These are phyloP conservation scores for Prunus dulcis DNA, from an alignment of 306 rosid species.

Conservation along the genomic window DNA sequence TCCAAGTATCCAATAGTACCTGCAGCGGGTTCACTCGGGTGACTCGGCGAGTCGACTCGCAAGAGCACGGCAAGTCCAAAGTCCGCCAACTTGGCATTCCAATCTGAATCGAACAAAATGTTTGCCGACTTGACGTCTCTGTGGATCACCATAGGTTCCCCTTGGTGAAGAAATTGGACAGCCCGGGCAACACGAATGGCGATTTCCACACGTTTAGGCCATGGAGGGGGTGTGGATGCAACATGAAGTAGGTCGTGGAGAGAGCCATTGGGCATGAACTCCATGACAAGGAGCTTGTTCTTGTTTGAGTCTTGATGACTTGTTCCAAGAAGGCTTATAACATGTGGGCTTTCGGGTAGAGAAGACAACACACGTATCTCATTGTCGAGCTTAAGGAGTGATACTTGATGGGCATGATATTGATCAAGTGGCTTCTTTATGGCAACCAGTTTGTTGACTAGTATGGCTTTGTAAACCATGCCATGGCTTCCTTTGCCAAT, in stretches of 20 bases:
- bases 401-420: background rate
- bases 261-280: constrained; percentile 54
- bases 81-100: constrained; percentile 53
- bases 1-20: constrained; percentile 63
- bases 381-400: constrained; percentile 35
- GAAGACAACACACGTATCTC: constrained; percentile 33
- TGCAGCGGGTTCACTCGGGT: constrained; percentile 35
- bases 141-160: constrained; percentile 45
- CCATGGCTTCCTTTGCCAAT: constrained; percentile 72
- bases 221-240: constrained; percentile 15
- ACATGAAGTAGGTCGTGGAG: constrained; percentile 47
- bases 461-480: constrained; percentile 34
- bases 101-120: constrained; percentile 45
- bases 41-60: background rate
- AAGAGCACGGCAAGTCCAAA: constrained; percentile 50
- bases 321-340: constrained; percentile 42
- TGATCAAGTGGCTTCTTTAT: constrained; percentile 38
- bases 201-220: constrained; percentile 46
- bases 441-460: constrained; percentile 33
- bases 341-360: constrained; percentile 22
- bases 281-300: constrained; percentile 41
- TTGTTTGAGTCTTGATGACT: constrained; percentile 5
- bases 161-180: constrained; percentile 42
- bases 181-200: constrained; percentile 43
- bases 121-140: constrained; percentile 55